Percentiles rank a stretch among this genome's conserved stretches.
Conservation (phyloP, 805 yeast species). For the Nakazawaea ernobii region DNA sequence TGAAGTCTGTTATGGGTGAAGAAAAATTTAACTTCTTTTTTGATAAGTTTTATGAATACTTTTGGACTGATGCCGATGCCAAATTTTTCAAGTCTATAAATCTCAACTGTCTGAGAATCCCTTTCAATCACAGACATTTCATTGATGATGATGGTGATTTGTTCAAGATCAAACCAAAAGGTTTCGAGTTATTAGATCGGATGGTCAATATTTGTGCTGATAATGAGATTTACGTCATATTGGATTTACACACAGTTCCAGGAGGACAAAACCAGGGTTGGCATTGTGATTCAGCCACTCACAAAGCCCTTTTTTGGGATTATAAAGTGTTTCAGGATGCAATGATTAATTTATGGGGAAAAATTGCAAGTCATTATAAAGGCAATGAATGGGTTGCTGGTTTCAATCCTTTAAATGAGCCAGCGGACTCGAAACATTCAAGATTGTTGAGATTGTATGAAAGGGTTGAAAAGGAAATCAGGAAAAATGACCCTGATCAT, state of each 20-base stretch:
- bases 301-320: slow-evolving; percentile 44
- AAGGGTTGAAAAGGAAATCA: slow-evolving; percentile 31
- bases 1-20: slow-evolving; percentile 34
- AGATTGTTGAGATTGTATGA: slow-evolving; percentile 34
- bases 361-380: slow-evolving; percentile 39
- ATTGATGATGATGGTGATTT: slow-evolving; percentile 41
- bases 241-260: slow-evolving; percentile 44
- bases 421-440: slow-evolving; percentile 38
- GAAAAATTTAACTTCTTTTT: slow-evolving; percentile 45
- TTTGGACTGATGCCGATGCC: slow-evolving; percentile 48
- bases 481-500: slow-evolving; percentile 42
- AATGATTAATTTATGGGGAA: slow-evolving; percentile 38
- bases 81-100: slow-evolving; percentile 35
- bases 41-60: slow-evolving; percentile 46
- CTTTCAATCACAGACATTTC: slow-evolving; percentile 48
- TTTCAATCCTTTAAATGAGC: slow-evolving; percentile 48
- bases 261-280: slow-evolving; percentile 54
- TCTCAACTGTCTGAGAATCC: slow-evolving; percentile 43
- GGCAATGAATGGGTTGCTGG: slow-evolving; percentile 47
- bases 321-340: slow-evolving; percentile 43
- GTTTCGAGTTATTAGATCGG: slow-evolving; percentile 38
- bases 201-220: slow-evolving; percentile 38
- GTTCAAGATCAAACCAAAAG: slow-evolving; percentile 34
- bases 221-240: slow-evolving; percentile 41
- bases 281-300: slow-evolving; percentile 44